Evolutionary conservation across 139 green algal species (phyloP).

Genomic region (Coelastrella sp.): DNA sequence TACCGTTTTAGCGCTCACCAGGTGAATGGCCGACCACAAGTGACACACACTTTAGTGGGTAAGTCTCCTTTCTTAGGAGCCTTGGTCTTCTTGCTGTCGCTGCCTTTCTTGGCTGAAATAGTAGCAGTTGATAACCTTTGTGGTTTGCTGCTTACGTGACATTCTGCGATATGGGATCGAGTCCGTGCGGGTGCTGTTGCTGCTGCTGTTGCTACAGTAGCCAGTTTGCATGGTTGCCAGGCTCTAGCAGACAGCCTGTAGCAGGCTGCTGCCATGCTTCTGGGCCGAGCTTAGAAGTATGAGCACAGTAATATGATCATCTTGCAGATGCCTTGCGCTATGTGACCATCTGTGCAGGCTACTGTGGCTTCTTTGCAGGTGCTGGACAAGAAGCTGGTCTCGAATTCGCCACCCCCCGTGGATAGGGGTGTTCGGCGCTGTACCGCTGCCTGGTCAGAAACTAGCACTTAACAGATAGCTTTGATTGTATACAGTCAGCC

Average conservation of each 20-base stretch:
- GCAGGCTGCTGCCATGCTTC: background rate
- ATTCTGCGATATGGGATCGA: too few species aligned
- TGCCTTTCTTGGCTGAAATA: constrained; percentile 10
- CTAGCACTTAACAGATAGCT: too few species aligned
- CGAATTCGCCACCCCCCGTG: too few species aligned
- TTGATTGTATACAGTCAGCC: too few species aligned
- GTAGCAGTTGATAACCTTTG: too few species aligned
- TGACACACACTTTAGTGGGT: constrained; percentile 4
- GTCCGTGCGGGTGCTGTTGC: background rate
- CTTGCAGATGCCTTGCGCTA: too few species aligned
- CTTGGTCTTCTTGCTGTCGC: background rate
- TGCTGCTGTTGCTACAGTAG: background rate
- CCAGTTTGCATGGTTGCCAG: background rate
- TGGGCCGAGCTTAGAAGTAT: background rate
- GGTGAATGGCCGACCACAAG: constrained; percentile 14
- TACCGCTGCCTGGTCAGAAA: too few species aligned
- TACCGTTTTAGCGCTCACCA: background rate
- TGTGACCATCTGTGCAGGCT: too few species aligned
- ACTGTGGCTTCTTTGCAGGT: too few species aligned
- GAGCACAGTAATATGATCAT: background rate
- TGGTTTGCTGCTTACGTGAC: too few species aligned
- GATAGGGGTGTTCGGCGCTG: too few species aligned
- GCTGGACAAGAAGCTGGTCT: too few species aligned
- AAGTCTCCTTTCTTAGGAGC: constrained; percentile 17
- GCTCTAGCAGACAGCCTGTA: background rate